Percentiles rank a stretch among this genome's conserved stretches.
These are phyloP conservation scores for Hypocreales sp. DNA, from an alignment of 2,329 filamentous ascomycete genomes.

Conservation along the genomic window DNA sequence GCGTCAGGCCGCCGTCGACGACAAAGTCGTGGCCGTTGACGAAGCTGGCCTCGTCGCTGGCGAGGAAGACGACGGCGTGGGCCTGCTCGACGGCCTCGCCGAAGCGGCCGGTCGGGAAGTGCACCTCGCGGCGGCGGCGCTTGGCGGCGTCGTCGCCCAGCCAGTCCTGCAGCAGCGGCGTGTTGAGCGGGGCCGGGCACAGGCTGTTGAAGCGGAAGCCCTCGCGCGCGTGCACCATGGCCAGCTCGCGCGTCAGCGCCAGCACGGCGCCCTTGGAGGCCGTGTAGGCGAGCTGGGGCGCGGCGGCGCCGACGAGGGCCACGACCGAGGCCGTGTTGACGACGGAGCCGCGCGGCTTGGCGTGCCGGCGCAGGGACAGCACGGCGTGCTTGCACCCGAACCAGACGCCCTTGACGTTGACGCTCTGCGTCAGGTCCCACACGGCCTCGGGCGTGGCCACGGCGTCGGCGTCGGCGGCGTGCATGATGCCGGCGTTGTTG, in stretches of 20 bases:
- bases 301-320: slow-evolving; percentile 72
- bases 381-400: slow-evolving; percentile 88
- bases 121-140: slow-evolving; percentile 67
- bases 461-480: slow-evolving; percentile 65
- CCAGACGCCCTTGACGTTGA: slow-evolving; percentile 99
- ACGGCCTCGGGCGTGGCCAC: slow-evolving; percentile 76
- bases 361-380: slow-evolving; percentile 61
- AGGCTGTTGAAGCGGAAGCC: slow-evolving; percentile 80
- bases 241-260: slow-evolving; percentile 77
- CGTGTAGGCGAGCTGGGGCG: slow-evolving; percentile 83
- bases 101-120: slow-evolving; percentile 79
- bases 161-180: slow-evolving; percentile 84
- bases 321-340: slow-evolving; percentile 91
- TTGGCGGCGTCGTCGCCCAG: slow-evolving; percentile 75
- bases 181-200: slow-evolving; percentile 86
- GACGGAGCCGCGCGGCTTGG: slow-evolving; percentile 65
- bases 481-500: slow-evolving; percentile 98
- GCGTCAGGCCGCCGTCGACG: slow-evolving; percentile 91
- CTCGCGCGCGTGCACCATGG: slow-evolving; percentile 83
- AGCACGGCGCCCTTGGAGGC: slow-evolving; percentile 87
- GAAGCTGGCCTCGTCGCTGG: slow-evolving; percentile 77
- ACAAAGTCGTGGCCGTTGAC: slow-evolving; percentile 88
- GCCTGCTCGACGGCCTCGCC: slow-evolving; percentile 92
- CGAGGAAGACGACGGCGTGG: slow-evolving; percentile 74
- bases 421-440: slow-evolving; percentile 85